Conservation (phyloP, 2,329 filamentous ascomycete genomes). For the Sporothrix mexicana region DNA sequence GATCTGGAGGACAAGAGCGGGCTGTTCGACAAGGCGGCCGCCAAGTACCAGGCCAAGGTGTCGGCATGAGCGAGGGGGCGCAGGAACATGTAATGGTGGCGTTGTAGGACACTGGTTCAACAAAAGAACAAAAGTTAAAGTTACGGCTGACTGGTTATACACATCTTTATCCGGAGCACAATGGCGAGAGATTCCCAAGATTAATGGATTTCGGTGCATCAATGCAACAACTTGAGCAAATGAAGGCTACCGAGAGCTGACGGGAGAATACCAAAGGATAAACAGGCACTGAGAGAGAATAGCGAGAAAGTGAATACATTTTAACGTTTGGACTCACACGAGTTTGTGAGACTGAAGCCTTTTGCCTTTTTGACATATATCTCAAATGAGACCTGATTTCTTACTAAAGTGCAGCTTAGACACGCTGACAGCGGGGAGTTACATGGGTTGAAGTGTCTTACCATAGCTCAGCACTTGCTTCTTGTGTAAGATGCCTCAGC, state of each 20-base stretch:
- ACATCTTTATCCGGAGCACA: too few relatives aligned
- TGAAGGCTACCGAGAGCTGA: too few relatives aligned
- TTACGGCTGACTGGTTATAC: too few relatives aligned
- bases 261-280: neutral
- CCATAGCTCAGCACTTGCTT: too few relatives aligned
- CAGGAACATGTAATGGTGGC: neutral
- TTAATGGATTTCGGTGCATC: neutral
- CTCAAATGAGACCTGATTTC: too few relatives aligned
- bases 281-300: neutral
- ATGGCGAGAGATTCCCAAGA: too few relatives aligned
- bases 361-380: too few relatives aligned
- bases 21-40: slow-evolving; percentile 84
- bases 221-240: neutral
- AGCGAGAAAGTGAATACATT: neutral
- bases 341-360: neutral
- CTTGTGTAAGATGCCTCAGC: too few relatives aligned
- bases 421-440: too few relatives aligned
- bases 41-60: slow-evolving; percentile 87
- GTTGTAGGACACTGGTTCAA: neutral
- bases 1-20: slow-evolving; percentile 85
- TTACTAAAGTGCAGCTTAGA: too few relatives aligned
- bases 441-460: too few relatives aligned
- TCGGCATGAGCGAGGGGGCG: slow-evolving; percentile 52
- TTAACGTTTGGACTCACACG: too few relatives aligned
- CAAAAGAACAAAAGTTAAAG: neutral